Evolutionary conservation across 208 protist species (phyloP).

Genomic region (Trypanosomatidae sp.): DNA sequence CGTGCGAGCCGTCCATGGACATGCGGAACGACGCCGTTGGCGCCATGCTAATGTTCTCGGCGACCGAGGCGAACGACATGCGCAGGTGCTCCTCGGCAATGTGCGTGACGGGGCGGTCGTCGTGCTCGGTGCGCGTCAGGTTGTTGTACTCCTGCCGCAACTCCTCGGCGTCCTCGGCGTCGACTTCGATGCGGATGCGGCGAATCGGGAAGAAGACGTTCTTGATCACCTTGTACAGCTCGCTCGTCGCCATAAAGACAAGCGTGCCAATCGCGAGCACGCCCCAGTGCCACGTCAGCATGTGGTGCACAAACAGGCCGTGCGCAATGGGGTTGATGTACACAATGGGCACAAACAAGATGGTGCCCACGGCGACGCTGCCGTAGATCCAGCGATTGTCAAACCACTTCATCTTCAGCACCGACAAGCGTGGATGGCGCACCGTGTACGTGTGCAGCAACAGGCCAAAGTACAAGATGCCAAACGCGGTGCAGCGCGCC

Average conservation of each 20-base stretch:
- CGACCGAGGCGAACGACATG: conserved; percentile 67
- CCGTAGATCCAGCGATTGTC: conserved; percentile 79
- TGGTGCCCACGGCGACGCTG: conserved; percentile 24
- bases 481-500: conserved; percentile 69
- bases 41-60: conserved; percentile 39
- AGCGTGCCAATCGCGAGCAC: conserved; percentile 35
- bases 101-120: conserved; percentile 32
- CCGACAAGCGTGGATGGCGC: conserved; percentile 51
- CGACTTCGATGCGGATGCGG: conserved; percentile 10
- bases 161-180: conserved; percentile 28
- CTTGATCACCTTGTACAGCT: conserved; percentile 82
- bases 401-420: conserved; percentile 78
- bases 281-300: conserved; percentile 80
- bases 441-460: conserved; percentile 87
- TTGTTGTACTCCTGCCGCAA: conserved; percentile 46
- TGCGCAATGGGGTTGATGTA: conserved; percentile 62
- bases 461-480: conserved; percentile 74
- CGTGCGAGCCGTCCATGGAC: neutral
- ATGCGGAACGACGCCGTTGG: conserved; percentile 37
- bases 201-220: conserved; percentile 66
- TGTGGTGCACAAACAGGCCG: conserved; percentile 60
- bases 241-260: conserved; percentile 35
- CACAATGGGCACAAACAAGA: conserved; percentile 62
- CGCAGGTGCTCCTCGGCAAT: conserved; percentile 77
- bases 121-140: conserved; percentile 29